phyloP scores from a whole-genome alignment of 108 stramenopile species.

The Conticribra guillardii region DNA sequence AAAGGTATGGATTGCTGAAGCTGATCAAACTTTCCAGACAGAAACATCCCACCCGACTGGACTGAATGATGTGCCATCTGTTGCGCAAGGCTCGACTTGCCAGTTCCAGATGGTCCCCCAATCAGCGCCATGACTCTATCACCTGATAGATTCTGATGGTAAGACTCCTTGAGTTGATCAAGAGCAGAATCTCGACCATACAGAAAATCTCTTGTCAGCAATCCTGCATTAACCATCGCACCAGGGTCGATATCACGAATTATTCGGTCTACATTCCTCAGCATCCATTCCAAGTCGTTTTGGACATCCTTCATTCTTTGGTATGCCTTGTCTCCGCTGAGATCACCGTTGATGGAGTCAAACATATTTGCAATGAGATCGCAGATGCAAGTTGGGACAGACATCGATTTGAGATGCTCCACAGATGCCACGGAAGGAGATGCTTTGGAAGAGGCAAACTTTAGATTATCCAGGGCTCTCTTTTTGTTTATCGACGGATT shows the following conservation, averaged over 20 bases:
- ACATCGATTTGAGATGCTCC: background rate
- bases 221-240: no score
- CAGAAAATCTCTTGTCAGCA: no score
- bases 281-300: constrained; percentile 12
- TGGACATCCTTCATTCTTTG: constrained; percentile 15
- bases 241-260: no score
- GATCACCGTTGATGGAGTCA: constrained; percentile 2
- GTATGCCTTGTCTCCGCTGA: constrained; percentile 14
- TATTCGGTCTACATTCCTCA: no score
- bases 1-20: constrained; percentile 8
- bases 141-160: constrained; percentile 6
- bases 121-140: constrained; percentile 18
- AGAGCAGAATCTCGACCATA: constrained; percentile 15
- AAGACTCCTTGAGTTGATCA: background rate
- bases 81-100: constrained; percentile 7
- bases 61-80: background rate
- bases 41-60: constrained; percentile 2
- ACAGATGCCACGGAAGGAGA: no score
- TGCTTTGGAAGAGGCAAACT: no score
- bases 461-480: no score
- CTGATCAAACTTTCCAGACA: no score
- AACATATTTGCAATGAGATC: constrained; percentile 16
- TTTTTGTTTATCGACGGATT: no score
- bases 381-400: constrained; percentile 10
- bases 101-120: constrained; percentile 25